Evolutionary conservation across 345 rosid genomes (phyloP), one percentile per base, ranked within the genome.

Genomic region (Balakata baccata): DNA sequence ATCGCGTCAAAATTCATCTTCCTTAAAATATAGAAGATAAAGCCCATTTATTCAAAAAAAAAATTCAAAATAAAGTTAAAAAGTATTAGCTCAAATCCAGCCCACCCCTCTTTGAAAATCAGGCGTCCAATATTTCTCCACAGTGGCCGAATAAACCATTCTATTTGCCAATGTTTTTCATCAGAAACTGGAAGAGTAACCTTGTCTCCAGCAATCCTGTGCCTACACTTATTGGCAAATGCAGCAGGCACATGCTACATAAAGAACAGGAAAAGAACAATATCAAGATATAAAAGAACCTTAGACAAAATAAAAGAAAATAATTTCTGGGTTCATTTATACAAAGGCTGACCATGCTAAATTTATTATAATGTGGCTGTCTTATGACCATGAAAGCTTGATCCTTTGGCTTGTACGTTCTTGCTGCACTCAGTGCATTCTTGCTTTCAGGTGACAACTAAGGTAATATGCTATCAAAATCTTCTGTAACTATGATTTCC

Each of bases 371-470:
- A 17, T 39, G 0, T 63, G 11, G 12, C 11, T 10, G 0, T 16
- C 17, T 8, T 43, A 63, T 39, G 7, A 63, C 47, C 66, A 63
- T 16, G 22, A 63, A 63, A 63, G 47, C 47, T 14, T 43, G 47
- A 39, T 38, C 39, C 39, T 63, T 38, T 37, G 66, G 66, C 47
- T 38, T 63, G 66, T 41, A 63, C 47, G 0, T 37, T 17, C 8
- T 38, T 63, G 66, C 66, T 63, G 45, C 47, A 63, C 8, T 41
- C 46, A 38, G 20, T 5, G 66, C 47, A 69, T 80, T 81, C 37
- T 73, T 78, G 70, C 85, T 79, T 38, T 74, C 75, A 58, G 59
- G 76, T 0, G 81, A 39, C 10, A 85, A 70, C n/a, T 62, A 77
- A 10, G 74, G 57, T 53, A 73, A 73, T 59, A 18, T 39, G 0